Conservation (phyloP, 1,284 basidiomycete species). For the Fistulinella cinereoalba region DNA sequence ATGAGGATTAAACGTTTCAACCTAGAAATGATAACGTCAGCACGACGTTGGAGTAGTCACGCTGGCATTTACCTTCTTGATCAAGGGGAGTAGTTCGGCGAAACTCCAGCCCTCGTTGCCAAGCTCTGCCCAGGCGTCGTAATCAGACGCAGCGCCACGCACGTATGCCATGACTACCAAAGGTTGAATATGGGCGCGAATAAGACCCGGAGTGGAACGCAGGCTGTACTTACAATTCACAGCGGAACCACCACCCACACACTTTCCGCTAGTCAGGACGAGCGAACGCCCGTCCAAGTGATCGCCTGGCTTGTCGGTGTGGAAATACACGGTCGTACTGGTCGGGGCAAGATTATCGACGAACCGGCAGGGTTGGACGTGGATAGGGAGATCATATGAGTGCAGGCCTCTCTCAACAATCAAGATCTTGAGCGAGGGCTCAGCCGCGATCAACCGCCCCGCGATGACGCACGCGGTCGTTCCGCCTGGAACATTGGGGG, state of each 20-base stretch:
- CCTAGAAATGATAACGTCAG: conserved; percentile 28
- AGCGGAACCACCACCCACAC: neutral
- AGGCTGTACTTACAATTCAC: conserved; percentile 41
- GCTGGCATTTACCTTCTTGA: conserved; percentile 41
- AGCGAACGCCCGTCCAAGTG: conserved; percentile 44
- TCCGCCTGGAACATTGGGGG: conserved; percentile 35
- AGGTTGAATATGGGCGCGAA: neutral
- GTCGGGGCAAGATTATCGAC: conserved; percentile 39
- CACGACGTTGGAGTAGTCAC: neutral
- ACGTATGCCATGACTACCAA: conserved; percentile 51
- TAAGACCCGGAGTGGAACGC: neutral
- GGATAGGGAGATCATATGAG: conserved; percentile 29
- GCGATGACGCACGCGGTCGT: conserved; percentile 40
- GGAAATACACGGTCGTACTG: conserved; percentile 42
- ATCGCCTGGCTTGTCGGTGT: conserved; percentile 41
- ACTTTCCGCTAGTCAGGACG: conserved; percentile 33
- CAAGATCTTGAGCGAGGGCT: conserved; percentile 42
- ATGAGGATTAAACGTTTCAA: conserved; percentile 46
- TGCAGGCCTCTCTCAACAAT: conserved; percentile 47
- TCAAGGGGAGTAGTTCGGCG: conserved; percentile 41
- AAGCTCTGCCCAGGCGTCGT: conserved; percentile 52
- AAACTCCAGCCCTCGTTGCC: conserved; percentile 55
- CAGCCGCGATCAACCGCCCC: conserved; percentile 39
- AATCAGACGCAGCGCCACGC: conserved; percentile 54
- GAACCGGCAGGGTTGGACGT: conserved; percentile 22